Evolutionary conservation across 768 basidiomycete species (phyloP).

Genomic region (Boletus rubescentipes): DNA sequence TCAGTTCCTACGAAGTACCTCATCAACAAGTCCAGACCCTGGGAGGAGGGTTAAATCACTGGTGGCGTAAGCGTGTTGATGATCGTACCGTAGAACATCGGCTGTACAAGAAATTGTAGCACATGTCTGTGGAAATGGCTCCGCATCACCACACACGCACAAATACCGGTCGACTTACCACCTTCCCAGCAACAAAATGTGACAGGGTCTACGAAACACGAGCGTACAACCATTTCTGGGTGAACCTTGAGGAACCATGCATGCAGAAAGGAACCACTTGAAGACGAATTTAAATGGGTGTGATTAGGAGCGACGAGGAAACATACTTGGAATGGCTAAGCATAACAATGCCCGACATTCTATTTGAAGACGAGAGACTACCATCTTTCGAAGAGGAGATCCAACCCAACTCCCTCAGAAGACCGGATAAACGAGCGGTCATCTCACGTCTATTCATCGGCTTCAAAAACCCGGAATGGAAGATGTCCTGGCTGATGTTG

Average conservation of each 20-base stretch:
- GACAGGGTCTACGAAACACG: slow-evolving; percentile 90
- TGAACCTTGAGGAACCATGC: slow-evolving; percentile 86
- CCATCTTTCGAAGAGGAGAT: slow-evolving; percentile 33
- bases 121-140: slow-evolving; percentile 57
- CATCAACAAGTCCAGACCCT: slow-evolving; percentile 80
- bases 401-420: slow-evolving; percentile 68
- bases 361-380: slow-evolving; percentile 4
- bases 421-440: slow-evolving; percentile 50
- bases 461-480: slow-evolving; percentile 68
- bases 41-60: slow-evolving; percentile 8
- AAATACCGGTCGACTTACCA: slow-evolving; percentile 43
- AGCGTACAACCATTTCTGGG: slow-evolving; percentile 66
- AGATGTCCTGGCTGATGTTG: slow-evolving; percentile 82
- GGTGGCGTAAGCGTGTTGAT: slow-evolving; percentile 1
- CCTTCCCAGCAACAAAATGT: slow-evolving; percentile 95
- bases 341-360: slow-evolving; percentile 58
- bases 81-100: slow-evolving; percentile 55
- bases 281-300: slow-evolving; percentile 4
- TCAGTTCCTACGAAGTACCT: slow-evolving; percentile 88
- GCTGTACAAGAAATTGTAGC: slow-evolving; percentile 87
- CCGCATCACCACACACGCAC: neutral
- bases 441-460: slow-evolving; percentile 68
- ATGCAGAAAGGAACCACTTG: slow-evolving; percentile 77
- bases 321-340: slow-evolving; percentile 87
- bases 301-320: neutral